phyloP scores from a whole-genome alignment of 1,284 basidiomycete species.

The Cutaneotrichosporon dermatis region DNA sequence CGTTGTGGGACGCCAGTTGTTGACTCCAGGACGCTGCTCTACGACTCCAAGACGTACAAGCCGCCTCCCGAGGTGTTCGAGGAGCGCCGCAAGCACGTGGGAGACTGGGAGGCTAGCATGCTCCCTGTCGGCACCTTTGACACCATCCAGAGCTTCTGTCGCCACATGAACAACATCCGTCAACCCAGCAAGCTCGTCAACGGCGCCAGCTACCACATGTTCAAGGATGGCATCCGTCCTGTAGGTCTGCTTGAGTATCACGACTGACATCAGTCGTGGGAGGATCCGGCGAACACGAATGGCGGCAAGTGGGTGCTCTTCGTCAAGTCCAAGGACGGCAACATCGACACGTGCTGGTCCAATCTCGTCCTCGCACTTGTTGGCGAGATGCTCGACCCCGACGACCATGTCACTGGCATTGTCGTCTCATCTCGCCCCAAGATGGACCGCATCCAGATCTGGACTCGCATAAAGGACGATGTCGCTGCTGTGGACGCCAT shows the following conservation, averaged over 20 bases:
- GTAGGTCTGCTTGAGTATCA: slow-evolving; percentile 18
- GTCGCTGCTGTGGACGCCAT: slow-evolving; percentile 72
- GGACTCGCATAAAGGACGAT: slow-evolving; percentile 78
- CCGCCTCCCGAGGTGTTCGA: slow-evolving; percentile 54
- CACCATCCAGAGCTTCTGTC: slow-evolving; percentile 81
- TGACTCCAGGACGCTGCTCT: slow-evolving; percentile 70
- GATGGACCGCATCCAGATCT: slow-evolving; percentile 82
- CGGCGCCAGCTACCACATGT: slow-evolving; percentile 88
- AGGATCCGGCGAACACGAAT: slow-evolving; percentile 82
- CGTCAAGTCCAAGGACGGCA: slow-evolving; percentile 62
- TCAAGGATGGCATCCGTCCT: slow-evolving; percentile 59
- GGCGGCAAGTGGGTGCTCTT: slow-evolving; percentile 94
- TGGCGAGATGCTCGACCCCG: slow-evolving; percentile 78
- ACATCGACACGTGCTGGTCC: slow-evolving; percentile 83
- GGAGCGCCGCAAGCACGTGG: slow-evolving; percentile 23
- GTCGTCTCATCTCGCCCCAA: slow-evolving; percentile 82
- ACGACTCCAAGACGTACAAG: slow-evolving; percentile 73
- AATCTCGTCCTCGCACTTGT: slow-evolving; percentile 87
- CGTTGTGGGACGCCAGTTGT: too few species aligned
- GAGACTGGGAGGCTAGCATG: slow-evolving; percentile 60
- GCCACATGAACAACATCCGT: slow-evolving; percentile 92
- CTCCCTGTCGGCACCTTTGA: slow-evolving; percentile 72
- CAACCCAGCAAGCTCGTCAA: slow-evolving; percentile 79
- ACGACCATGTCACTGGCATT: slow-evolving; percentile 81
- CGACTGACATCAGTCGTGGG: slow-evolving; percentile 72